Conservation (phyloP, 441 rosid species). For the Daphne laureola region DNA sequence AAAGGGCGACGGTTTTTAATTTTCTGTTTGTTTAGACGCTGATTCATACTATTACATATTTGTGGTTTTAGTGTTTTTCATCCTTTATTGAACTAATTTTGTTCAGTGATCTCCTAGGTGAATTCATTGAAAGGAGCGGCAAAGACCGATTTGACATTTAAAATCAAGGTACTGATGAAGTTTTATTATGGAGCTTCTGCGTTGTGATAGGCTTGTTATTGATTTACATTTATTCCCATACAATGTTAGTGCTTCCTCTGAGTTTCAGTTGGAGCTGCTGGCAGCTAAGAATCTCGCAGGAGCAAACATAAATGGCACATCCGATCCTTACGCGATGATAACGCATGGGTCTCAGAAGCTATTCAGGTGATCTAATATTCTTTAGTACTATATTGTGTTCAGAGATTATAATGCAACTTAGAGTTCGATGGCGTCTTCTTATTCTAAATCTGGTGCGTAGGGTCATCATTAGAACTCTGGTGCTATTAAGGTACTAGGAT, state of each 20-base stretch:
- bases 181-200: not conserved
- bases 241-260: not conserved
- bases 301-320: slow-evolving; percentile 89
- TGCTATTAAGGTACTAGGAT: no score
- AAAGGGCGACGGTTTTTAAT: no score
- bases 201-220: no score
- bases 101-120: slow-evolving; percentile 72
- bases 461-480: no score
- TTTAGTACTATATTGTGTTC: not conserved
- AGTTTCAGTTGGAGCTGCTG: slow-evolving; percentile 67
- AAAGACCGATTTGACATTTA: slow-evolving; percentile 55
- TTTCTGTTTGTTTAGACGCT: no score
- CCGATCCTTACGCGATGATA: slow-evolving; percentile 92
- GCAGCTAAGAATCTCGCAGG: slow-evolving; percentile 92
- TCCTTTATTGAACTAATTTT: slow-evolving; percentile 28
- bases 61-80: not conserved
- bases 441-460: no score
- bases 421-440: no score
- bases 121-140: slow-evolving; percentile 47
- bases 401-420: no score
- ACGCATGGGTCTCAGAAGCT: slow-evolving; percentile 85
- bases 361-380: slow-evolving; percentile 58
- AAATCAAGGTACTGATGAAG: slow-evolving; percentile 48
- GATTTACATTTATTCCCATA: no score
- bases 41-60: not conserved